phyloP scores from a whole-genome alignment of 495 filamentous ascomycete species.

The Lepraria neglecta region DNA sequence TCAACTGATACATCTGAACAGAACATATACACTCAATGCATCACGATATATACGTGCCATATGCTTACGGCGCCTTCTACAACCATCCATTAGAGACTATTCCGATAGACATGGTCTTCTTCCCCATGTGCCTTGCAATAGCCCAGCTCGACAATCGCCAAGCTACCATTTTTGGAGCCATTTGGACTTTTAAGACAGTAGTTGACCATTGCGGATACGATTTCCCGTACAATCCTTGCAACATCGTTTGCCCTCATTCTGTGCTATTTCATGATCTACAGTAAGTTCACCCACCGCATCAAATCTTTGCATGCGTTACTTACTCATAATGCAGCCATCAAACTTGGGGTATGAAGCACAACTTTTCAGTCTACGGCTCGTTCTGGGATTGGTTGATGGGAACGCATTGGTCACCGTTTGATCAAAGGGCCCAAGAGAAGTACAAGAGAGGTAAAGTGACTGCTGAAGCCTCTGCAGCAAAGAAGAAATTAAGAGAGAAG shows the following conservation, averaged over 20 bases:
- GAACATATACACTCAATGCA: slow-evolving; percentile 88
- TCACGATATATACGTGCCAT: slow-evolving; percentile 93
- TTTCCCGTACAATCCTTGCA: slow-evolving; percentile 78
- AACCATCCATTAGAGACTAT: slow-evolving; percentile 64
- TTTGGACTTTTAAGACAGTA: slow-evolving; percentile 88
- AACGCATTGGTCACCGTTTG: slow-evolving; percentile 61
- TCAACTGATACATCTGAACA: slow-evolving; percentile 29
- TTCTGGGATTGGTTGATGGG: slow-evolving; percentile 69
- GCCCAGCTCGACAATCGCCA: slow-evolving; percentile 70
- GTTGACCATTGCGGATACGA: slow-evolving; percentile 95
- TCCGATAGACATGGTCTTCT: slow-evolving; percentile 15
- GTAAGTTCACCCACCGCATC: slow-evolving; percentile 5
- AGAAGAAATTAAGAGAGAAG: not conserved
- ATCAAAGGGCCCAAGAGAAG: slow-evolving; percentile 25
- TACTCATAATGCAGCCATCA: slow-evolving; percentile 47
- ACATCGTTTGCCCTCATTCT: slow-evolving; percentile 71
- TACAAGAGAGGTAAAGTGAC: slow-evolving; percentile 15
- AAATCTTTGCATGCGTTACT: not conserved
- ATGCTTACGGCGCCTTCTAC: slow-evolving; percentile 93
- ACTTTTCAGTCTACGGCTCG: slow-evolving; percentile 71
- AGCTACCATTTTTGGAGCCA: slow-evolving; percentile 77
- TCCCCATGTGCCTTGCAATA: slow-evolving; percentile 50
- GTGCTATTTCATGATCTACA: slow-evolving; percentile 79
- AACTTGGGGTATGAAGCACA: slow-evolving; percentile 77
- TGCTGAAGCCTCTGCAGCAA: slow-evolving; percentile 9